A percentile compares a stretch with the other conserved stretches of the same genome.
Conservation (phyloP, 345 rosid species). For the Erucastrum elatum region DNA sequence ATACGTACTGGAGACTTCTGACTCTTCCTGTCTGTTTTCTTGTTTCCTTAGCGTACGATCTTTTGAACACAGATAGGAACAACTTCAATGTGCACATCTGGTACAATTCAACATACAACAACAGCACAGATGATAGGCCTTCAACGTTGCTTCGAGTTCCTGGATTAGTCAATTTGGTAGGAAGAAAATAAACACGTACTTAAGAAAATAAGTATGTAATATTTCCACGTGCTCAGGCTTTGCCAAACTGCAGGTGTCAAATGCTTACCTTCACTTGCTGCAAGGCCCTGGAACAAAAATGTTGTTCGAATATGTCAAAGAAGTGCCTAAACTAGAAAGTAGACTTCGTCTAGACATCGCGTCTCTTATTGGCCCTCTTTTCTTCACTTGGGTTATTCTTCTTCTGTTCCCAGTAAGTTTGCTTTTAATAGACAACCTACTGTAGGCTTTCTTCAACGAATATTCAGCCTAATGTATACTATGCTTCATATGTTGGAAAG, state of each 20-base stretch:
- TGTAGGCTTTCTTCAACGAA: not conserved
- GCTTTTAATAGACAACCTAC: not conserved
- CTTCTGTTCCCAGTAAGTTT: slow-evolving; percentile 89
- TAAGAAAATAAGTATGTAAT: not conserved
- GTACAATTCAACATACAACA: slow-evolving; percentile 72
- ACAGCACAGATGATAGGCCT: not conserved
- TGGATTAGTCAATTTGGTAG: slow-evolving; percentile 82
- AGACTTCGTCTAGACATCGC: slow-evolving; percentile 58
- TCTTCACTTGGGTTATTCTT: slow-evolving; percentile 55
- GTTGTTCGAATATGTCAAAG: slow-evolving; percentile 69
- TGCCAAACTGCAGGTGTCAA: slow-evolving; percentile 63
- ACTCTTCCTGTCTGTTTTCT: slow-evolving; percentile 6
- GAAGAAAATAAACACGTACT: not conserved
- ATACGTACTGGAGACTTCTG: not conserved
- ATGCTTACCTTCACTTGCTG: slow-evolving; percentile 70
- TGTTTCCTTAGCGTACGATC: slow-evolving; percentile 69
- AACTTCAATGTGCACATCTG: slow-evolving; percentile 70
- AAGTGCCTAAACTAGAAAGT: slow-evolving; percentile 68
- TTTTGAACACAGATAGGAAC: slow-evolving; percentile 56
- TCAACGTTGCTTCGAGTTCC: slow-evolving; percentile 55
- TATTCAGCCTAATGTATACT: not conserved
- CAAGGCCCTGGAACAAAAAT: slow-evolving; percentile 57
- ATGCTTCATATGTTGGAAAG: too few species aligned
- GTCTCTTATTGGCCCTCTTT: slow-evolving; percentile 79
- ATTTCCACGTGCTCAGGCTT: too few species aligned